Evolutionary conservation across 1,139 yeast species (phyloP), one percentile per base, ranked within the genome.

Genomic region (Saccharomycopsis hybrid): DNA sequence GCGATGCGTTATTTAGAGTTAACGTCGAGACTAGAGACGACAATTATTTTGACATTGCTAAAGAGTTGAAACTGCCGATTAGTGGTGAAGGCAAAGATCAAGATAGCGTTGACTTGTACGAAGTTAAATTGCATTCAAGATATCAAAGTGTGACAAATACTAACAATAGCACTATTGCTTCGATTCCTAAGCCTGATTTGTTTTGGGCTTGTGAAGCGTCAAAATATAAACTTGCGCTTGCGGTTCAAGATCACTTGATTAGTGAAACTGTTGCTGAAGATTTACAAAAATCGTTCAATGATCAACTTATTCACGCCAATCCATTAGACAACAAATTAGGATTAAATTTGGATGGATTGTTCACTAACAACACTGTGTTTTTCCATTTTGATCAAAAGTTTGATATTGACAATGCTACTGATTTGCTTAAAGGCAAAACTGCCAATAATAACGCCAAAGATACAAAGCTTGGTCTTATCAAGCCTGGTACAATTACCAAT

Each of bases 181-280:
- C 37, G 3, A 37, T 52, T 5, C 47, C 46, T 8, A 53, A 51
- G 36, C 56, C 56, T n/a, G 54, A 53, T 28, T 3, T 53, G 2
- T 53, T 53, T 32, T 53, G 56, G 56, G 56, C 46, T 3, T 53
- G 56, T 39, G 56, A 53, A 37, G 28, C 49, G 24, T 40, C 48
- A 5, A n/a, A 30, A 13, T n/a, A 3, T 3, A 48, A 47, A 35
- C 7, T 49, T 8, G 4, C 18, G 11, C 11, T 35, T 8, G 41
- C 44, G 5, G n/a, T 37, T 5, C 27, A 31, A 11, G 38, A 43
- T 18, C 33, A 40, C 3, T 7, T 30, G 5, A 40, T 53, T 27
- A 46, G 30, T 5, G 30, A 37, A 5, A 5, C 38, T 28, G 48
- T 51, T 18, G 31, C 41, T 11, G 46, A 46, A 5, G 46, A 48